A percentile compares a stretch with the other conserved stretches of the same genome.
Evolutionary conservation across 225 moss, liverwort and hornwort genomes (phyloP).

Genomic region (Polytrichum commune): DNA sequence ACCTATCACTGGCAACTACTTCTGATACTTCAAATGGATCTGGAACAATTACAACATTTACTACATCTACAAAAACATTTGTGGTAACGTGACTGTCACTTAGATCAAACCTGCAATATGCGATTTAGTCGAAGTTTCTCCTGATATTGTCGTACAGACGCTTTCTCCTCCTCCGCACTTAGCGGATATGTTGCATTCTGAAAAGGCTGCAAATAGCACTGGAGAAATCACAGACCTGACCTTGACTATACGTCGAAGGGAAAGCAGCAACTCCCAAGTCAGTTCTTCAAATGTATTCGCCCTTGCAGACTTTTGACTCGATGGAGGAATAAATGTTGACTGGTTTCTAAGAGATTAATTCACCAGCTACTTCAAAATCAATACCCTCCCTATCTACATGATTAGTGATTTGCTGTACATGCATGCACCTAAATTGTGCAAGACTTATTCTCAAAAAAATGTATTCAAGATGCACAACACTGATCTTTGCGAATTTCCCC

Average conservation of each 20-base stretch:
- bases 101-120: constrained; percentile 69
- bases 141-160: constrained; percentile 55
- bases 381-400: not conserved
- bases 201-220: constrained; percentile 35
- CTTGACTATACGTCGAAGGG: not conserved
- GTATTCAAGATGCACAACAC: too few relatives aligned
- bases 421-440: too few relatives aligned
- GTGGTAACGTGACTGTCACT: not conserved
- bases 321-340: not conserved
- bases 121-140: constrained; percentile 66
- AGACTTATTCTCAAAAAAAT: too few relatives aligned
- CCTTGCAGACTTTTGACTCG: not conserved
- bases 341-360: not conserved
- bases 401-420: not conserved
- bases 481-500: too few relatives aligned
- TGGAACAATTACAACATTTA: too few relatives aligned
- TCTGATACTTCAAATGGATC: too few relatives aligned
- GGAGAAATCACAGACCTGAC: constrained; percentile 5
- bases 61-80: too few relatives aligned
- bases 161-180: constrained; percentile 60
- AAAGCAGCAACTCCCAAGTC: not conserved
- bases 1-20: too few relatives aligned
- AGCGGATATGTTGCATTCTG: constrained; percentile 51
- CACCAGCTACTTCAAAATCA: constrained; percentile 5
- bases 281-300: not conserved